Base-by-base conservation (phyloP, 2,329 filamentous ascomycete genomes). In the Trichoderma simmonsii region DNA sequence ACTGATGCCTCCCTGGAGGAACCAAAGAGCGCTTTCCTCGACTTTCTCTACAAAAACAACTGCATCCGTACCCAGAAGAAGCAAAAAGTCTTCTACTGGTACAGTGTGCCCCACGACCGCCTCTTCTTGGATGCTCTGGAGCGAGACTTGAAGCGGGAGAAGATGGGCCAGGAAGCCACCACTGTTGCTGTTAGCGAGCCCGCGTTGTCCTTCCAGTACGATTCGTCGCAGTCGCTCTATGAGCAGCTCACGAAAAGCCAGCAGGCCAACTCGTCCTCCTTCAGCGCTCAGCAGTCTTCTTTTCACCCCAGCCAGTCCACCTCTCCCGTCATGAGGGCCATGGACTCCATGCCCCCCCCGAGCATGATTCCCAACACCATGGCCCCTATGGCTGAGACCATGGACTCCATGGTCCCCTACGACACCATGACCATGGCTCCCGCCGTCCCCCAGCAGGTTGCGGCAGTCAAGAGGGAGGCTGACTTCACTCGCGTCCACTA, bases 1-100 rank as follows among this genome's bases (percentile, higher is more conserved):
- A 98, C 95, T 78, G 96, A 99, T 86, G 96, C 96, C 63, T 98
- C 96, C 56, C 90, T 99, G 73, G 96, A 99, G 84, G 96, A 99
- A 86, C 96, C 96, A 71, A 99, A 99, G 88, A 98, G 95, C 84
- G 92, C 93, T 2, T 99, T 99, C 85, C 89, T 99, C 74, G 96
- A 99, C 83, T 99, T 98, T 82, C 88, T 99, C 59, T 99, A 99
- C 90, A 99, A 99, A 89, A 99, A 99, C 89, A 99, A 99, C 87
- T 99, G 96, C 88, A 99, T 99, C 78, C 92, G 96, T 77, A 99
- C 96, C 48, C 96, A 99, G 84, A 99, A 99, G 90, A 99, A 99
- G 88, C 96, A 99, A 81, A 99, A 99, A 87, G 96, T 99, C 76
- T 99, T 99, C 80, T 99, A 98, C 86, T 99, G 96, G 96, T 99